These are phyloP conservation scores for Cercospora sp. DNA, from an alignment of 2,329 filamentous ascomycete genomes.

Conservation along the genomic window DNA sequence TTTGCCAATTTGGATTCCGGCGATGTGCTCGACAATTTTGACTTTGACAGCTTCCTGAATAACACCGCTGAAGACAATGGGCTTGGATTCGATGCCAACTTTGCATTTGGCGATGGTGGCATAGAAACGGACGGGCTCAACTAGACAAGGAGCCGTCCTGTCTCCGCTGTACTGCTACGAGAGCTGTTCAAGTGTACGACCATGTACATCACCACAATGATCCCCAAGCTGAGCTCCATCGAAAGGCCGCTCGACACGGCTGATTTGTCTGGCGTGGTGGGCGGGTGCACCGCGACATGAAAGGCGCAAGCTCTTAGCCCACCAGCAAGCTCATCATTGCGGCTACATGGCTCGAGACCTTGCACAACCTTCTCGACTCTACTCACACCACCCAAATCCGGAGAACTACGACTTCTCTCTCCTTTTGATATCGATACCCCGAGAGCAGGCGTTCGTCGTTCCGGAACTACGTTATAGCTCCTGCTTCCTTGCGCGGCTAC, in stretches of 20 bases:
- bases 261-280: background rate
- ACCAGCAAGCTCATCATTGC: background rate
- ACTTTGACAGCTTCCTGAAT: conserved; percentile 67
- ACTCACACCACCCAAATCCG: background rate
- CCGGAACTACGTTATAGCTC: background rate
- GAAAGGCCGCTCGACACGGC: background rate
- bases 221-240: background rate
- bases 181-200: background rate
- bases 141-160: conserved; percentile 1
- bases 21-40: conserved; percentile 68
- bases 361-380: background rate
- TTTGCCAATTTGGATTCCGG: conserved; percentile 51
- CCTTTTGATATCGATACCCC: conserved; percentile 19
- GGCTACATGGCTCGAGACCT: background rate
- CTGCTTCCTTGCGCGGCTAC: background rate
- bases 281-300: background rate
- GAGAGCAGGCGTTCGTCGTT: conserved; percentile 13
- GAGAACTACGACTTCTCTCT: conserved; percentile 1
- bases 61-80: conserved; percentile 45
- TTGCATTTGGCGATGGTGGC: conserved; percentile 38
- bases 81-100: conserved; percentile 42
- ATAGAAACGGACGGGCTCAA: conserved; percentile 27
- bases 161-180: background rate
- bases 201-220: background rate
- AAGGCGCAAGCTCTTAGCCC: background rate